phyloP scores from a whole-genome alignment of 140 eudicot species.

The Flaveria floridana region DNA sequence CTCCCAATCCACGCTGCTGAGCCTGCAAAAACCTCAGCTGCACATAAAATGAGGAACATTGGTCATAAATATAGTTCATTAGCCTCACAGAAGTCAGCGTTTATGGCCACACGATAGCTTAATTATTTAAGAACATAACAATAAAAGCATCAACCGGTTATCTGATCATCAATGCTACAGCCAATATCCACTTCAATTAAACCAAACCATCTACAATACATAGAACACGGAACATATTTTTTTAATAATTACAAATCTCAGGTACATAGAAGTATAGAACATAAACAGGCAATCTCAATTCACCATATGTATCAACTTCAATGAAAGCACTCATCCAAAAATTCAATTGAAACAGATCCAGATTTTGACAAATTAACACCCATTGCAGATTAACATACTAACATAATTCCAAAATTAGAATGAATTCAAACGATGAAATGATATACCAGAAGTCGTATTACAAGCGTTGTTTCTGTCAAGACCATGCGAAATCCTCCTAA shows the following conservation, averaged over 20 bases:
- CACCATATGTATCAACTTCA: slow-evolving; percentile 23
- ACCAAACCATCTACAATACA: not conserved
- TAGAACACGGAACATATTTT: not conserved
- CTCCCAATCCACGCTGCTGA: slow-evolving; percentile 99
- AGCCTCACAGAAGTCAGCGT: slow-evolving; percentile 14
- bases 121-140: not conserved
- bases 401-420: slow-evolving; percentile 3
- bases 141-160: not conserved
- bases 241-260: too few species aligned
- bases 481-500: slow-evolving; percentile 83
- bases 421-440: not conserved
- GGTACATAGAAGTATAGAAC: too few species aligned
- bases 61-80: slow-evolving; percentile 6
- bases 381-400: not conserved
- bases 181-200: not conserved
- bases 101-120: not conserved
- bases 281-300: slow-evolving; percentile 16
- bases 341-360: slow-evolving; percentile 42
- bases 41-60: slow-evolving; percentile 33
- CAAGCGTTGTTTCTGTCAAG: slow-evolving; percentile 65
- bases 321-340: slow-evolving; percentile 8
- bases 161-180: not conserved
- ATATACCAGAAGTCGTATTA: slow-evolving; percentile 73
- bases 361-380: slow-evolving; percentile 19
- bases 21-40: slow-evolving; percentile 97